Conservation (phyloP, 768 basidiomycete genomes). For the Nidularia sp. region DNA sequence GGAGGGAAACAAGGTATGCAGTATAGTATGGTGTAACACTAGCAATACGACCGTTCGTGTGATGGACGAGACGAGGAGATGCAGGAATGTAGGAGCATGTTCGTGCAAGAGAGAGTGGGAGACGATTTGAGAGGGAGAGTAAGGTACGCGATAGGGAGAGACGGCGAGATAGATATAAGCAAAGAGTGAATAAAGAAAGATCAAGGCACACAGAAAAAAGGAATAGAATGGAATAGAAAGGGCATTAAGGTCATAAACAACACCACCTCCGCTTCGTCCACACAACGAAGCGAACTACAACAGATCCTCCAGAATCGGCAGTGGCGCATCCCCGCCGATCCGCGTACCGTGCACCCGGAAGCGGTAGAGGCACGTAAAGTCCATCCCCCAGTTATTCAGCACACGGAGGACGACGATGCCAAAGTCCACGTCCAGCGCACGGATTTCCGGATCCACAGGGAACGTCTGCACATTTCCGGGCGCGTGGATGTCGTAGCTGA, state of each 20-base stretch:
- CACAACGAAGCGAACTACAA: background rate
- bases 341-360: constrained; percentile 73
- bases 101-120: background rate
- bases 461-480: constrained; percentile 73
- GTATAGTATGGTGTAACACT: background rate
- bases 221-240: background rate
- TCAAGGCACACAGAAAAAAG: background rate
- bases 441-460: constrained; percentile 64
- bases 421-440: constrained; percentile 73
- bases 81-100: background rate
- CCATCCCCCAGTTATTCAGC: constrained; percentile 84
- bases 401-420: constrained; percentile 80
- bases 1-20: background rate
- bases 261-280: background rate
- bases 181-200: background rate
- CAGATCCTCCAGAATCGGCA: constrained; percentile 20
- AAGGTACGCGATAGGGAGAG: too few species aligned
- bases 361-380: constrained; percentile 88
- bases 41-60: background rate
- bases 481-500: constrained; percentile 61
- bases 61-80: background rate
- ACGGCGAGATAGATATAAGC: background rate
- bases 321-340: constrained; percentile 35
- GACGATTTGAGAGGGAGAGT: background rate
- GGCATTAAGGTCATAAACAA: background rate